Conservation (phyloP, 331 rosid genomes). For the Malus hybrid region DNA sequence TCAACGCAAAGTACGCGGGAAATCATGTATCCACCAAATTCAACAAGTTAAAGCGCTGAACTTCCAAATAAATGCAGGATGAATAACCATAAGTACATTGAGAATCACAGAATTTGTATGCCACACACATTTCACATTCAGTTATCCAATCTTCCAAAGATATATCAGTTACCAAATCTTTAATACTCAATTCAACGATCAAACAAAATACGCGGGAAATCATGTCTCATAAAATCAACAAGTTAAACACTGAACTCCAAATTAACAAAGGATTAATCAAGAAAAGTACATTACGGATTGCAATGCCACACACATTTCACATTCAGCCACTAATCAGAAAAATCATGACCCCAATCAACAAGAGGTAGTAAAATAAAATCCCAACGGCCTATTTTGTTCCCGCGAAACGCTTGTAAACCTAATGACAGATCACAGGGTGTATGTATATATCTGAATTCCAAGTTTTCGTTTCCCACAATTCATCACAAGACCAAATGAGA, state of each 20-base stretch:
- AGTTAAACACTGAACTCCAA: slow-evolving; percentile 5
- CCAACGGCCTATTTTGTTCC: background rate
- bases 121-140: no score
- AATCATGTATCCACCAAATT: no score
- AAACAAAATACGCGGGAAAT: slow-evolving; percentile 5
- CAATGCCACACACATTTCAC: background rate
- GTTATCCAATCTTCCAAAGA: background rate
- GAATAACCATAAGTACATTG: no score
- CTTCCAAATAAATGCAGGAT: no score
- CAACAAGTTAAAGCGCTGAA: no score
- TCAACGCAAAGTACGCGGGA: no score
- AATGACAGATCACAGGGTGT: slow-evolving; percentile 4
- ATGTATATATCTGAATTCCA: background rate
- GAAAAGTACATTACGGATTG: background rate
- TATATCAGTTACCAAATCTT: slow-evolving; percentile 13
- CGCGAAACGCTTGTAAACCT: background rate
- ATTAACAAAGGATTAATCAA: slow-evolving; percentile 2
- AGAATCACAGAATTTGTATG: no score
- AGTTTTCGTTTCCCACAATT: background rate
- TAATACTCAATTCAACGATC: slow-evolving; percentile 9
- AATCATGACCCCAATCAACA: slow-evolving; percentile 12
- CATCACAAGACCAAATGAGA: slow-evolving; percentile 9
- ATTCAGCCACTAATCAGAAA: slow-evolving; percentile 16
- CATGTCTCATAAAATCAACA: slow-evolving; percentile 5
- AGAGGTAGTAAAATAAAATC: background rate